A percentile compares a stretch with the other conserved stretches of the same genome.
phyloP scores from a whole-genome alignment of 768 basidiomycete species.

The Phylloporus sp. region DNA sequence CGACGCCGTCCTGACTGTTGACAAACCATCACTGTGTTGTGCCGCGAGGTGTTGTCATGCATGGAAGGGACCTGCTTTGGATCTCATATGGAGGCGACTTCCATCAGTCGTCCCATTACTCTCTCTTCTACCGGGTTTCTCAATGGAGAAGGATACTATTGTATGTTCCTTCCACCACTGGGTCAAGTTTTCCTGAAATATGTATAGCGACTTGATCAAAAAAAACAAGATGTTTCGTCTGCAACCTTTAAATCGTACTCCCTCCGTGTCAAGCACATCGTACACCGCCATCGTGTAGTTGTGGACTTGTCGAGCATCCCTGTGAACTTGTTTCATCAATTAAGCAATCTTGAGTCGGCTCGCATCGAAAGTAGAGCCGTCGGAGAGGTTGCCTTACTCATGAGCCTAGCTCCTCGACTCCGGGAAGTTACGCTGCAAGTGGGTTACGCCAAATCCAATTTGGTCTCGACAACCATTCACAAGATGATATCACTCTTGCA shows the following conservation, averaged over 20 bases:
- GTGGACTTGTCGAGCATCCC: conserved; percentile 5
- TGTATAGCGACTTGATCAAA: conserved; percentile 10
- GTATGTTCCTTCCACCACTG: conserved; percentile 6
- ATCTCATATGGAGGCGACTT: conserved; percentile 43
- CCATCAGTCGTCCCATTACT: conserved; percentile 41
- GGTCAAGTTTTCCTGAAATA: neutral
- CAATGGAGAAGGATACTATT: conserved; percentile 3
- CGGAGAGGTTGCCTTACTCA: conserved; percentile 9
- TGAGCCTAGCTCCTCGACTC: conserved; percentile 35
- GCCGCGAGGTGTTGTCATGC: conserved; percentile 42
- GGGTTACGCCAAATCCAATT: conserved; percentile 16
- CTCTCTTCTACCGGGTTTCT: conserved; percentile 29
- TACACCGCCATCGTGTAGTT: conserved; percentile 16
- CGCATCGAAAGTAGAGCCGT: conserved; percentile 17
- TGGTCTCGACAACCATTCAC: conserved; percentile 22
- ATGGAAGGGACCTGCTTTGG: conserved; percentile 48
- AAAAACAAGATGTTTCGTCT: neutral
- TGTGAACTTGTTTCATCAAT: neutral
- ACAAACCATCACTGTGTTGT: conserved; percentile 29
- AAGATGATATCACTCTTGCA: conserved; percentile 26
- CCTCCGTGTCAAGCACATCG: conserved; percentile 22
- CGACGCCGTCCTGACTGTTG: conserved; percentile 27
- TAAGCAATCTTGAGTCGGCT: conserved; percentile 18
- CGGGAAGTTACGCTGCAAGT: conserved; percentile 36
- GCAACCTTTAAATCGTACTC: conserved; percentile 20